phyloP scores from a whole-genome alignment of 306 rosid genomes.

The Lathyrus aphaca region DNA sequence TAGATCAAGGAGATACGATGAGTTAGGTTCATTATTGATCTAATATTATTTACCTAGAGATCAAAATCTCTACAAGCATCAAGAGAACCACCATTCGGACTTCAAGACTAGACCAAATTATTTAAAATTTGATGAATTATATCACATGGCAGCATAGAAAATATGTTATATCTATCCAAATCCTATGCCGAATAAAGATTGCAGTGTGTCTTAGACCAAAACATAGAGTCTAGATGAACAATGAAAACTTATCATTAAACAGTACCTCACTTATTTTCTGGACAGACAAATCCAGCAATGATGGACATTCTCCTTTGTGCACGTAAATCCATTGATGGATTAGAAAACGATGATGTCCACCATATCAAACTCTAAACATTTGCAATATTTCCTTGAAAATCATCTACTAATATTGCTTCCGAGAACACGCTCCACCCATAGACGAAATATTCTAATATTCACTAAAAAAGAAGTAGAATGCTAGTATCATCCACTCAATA shows the following conservation, averaged over 20 bases:
- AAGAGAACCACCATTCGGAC: too few relatives aligned
- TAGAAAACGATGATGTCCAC: slow-evolving; percentile 72
- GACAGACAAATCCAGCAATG: slow-evolving; percentile 74
- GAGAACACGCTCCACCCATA: too few relatives aligned
- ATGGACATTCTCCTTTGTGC: slow-evolving; percentile 60
- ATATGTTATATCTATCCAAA: slow-evolving; percentile 53
- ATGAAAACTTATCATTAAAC: slow-evolving; percentile 8
- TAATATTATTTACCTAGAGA: slow-evolving; percentile 67
- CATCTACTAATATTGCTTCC: slow-evolving; percentile 52
- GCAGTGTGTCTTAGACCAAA: slow-evolving; percentile 35
- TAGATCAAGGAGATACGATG: slow-evolving; percentile 26
- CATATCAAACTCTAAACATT: slow-evolving; percentile 86
- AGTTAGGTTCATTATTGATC: slow-evolving; percentile 20
- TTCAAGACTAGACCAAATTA: too few relatives aligned
- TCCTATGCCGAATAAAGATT: slow-evolving; percentile 62
- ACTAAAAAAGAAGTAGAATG: too few relatives aligned
- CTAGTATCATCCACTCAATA: too few relatives aligned
- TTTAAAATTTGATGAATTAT: too few relatives aligned
- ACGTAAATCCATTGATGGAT: slow-evolving; percentile 55
- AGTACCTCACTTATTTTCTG: slow-evolving; percentile 66
- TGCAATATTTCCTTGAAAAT: slow-evolving; percentile 60
- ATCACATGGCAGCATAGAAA: slow-evolving; percentile 80
- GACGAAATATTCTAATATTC: too few relatives aligned
- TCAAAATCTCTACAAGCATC: too few relatives aligned
- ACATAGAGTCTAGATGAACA: slow-evolving; percentile 1